These are phyloP conservation scores for Tulasnella sp. DNA, from an alignment of 768 basidiomycete species.

Conservation along the genomic window DNA sequence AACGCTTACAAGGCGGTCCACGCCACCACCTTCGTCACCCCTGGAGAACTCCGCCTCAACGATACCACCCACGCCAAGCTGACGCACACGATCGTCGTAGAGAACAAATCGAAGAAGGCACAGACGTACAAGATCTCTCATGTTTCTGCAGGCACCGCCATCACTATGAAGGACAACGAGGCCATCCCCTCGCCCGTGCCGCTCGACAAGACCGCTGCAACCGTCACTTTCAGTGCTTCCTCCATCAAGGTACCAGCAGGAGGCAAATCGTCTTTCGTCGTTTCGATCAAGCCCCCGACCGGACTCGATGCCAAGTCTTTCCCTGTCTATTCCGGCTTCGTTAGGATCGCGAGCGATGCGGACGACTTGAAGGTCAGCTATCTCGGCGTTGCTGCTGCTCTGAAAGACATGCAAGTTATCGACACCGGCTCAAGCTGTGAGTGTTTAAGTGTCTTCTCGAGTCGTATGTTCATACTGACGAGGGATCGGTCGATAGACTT, in stretches of 20 bases:
- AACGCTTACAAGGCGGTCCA: conserved; percentile 27
- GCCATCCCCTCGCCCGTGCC: conserved; percentile 41
- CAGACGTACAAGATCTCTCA: conserved; percentile 41
- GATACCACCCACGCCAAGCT: conserved; percentile 20
- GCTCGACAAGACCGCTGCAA: conserved; percentile 34
- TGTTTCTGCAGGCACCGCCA: conserved; percentile 45
- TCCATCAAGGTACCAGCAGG: conserved; percentile 37
- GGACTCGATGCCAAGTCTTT: conserved; percentile 33
- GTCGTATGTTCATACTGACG: not conserved
- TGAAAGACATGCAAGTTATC: conserved; percentile 39
- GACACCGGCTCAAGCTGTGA: conserved; percentile 29
- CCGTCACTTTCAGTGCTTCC: conserved; percentile 34
- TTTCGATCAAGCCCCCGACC: conserved; percentile 36
- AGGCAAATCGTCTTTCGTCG: conserved; percentile 30
- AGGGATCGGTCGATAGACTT: not conserved
- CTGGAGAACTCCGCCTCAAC: too few species aligned
- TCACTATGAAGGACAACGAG: conserved; percentile 34
- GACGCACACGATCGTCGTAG: conserved; percentile 25
- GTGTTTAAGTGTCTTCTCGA: not conserved
- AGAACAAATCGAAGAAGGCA: conserved; percentile 35
- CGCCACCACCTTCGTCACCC: conserved; percentile 22
- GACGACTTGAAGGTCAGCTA: conserved; percentile 25
- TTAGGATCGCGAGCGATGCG: conserved; percentile 30
- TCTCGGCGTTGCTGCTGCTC: conserved; percentile 32
- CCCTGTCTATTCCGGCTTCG: conserved; percentile 51